These are phyloP conservation scores for Actinidia chinensis DNA, from an alignment of 179 eudicot species.

Conservation along the genomic window DNA sequence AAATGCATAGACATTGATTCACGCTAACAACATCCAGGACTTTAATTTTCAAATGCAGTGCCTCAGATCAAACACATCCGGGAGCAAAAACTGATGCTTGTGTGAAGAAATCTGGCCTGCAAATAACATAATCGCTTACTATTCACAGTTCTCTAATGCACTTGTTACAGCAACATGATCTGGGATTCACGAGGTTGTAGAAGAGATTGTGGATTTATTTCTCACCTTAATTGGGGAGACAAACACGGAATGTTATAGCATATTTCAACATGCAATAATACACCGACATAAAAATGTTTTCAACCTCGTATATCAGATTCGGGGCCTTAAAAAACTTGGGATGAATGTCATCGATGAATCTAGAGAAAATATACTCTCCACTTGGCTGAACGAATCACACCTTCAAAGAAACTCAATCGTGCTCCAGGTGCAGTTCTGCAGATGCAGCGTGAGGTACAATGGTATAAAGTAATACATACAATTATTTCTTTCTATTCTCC, in stretches of 20 bases:
- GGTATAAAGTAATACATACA: slow-evolving; percentile 6
- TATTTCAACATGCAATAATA: slow-evolving; percentile 31
- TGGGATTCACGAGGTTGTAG: slow-evolving; percentile 36
- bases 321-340: slow-evolving; percentile 6
- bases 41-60: no score
- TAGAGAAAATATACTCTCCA: background rate
- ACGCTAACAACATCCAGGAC: no score
- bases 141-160: slow-evolving; percentile 15
- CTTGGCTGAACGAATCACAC: slow-evolving; percentile 5
- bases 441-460: slow-evolving; percentile 18
- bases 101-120: slow-evolving; percentile 23
- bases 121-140: slow-evolving; percentile 20
- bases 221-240: slow-evolving; percentile 28
- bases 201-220: slow-evolving; percentile 29
- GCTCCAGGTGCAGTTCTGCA: slow-evolving; percentile 8
- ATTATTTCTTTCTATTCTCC: background rate
- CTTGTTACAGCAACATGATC: slow-evolving; percentile 26
- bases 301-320: slow-evolving; percentile 38
- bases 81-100: slow-evolving; percentile 23
- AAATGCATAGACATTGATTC: no score
- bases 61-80: slow-evolving; percentile 12
- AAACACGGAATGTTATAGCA: background rate
- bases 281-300: slow-evolving; percentile 40
- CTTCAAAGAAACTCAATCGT: background rate
- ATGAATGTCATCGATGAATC: background rate